These are phyloP conservation scores for Perkinsus chesapeaki DNA, from an alignment of 169 alveolate species.

Conservation along the genomic window DNA sequence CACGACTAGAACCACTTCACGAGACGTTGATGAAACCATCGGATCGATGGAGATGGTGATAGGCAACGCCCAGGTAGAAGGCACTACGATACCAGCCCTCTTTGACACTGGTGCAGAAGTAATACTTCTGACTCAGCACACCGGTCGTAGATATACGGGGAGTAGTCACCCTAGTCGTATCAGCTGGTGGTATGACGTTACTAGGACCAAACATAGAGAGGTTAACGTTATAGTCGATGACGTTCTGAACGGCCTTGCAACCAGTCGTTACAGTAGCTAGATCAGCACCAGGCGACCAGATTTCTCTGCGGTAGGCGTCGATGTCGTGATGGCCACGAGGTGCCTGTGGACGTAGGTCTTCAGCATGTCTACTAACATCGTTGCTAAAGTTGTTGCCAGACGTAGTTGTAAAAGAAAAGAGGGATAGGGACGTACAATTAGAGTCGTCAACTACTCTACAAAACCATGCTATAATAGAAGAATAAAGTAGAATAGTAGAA, in stretches of 20 bases:
- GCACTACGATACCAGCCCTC: background rate
- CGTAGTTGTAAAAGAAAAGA: no score
- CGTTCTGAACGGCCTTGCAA: background rate
- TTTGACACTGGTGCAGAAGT: background rate
- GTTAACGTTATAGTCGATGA: background rate
- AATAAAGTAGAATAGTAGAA: no score
- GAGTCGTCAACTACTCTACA: no score
- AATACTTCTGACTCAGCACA: background rate
- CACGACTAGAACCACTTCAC: background rate
- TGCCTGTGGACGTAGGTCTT: background rate
- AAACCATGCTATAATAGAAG: no score
- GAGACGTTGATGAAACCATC: background rate
- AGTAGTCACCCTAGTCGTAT: background rate
- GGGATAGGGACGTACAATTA: no score
- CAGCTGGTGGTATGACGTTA: background rate
- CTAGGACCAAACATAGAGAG: background rate
- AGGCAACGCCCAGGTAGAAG: background rate
- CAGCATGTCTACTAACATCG: no score
- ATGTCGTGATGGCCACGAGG: background rate
- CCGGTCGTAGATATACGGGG: background rate
- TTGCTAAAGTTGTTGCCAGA: background rate
- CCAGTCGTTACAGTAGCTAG: background rate
- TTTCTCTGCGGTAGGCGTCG: background rate
- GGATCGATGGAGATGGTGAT: background rate
- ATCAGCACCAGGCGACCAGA: background rate